A percentile compares a stretch with the other conserved stretches of the same genome.
phyloP scores from a whole-genome alignment of 805 yeast genomes.

The Clavispora asparagi region DNA sequence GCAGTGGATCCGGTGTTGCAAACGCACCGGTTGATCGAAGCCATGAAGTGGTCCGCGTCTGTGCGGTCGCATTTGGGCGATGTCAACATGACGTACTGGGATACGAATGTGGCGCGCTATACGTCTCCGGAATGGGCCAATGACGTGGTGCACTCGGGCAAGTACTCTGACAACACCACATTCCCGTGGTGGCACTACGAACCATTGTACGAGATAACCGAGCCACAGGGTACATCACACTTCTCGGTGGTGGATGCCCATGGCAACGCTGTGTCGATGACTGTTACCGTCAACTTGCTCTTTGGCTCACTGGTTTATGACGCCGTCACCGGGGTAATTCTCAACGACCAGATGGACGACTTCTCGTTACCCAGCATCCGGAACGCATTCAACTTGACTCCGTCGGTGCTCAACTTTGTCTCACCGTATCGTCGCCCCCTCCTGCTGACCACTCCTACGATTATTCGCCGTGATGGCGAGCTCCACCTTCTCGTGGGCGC shows the following conservation, averaged over 20 bases:
- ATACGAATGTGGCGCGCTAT: slow-evolving; percentile 35
- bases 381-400: slow-evolving; percentile 76
- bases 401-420: slow-evolving; percentile 76
- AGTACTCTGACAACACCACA: slow-evolving; percentile 55
- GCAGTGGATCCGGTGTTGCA: slow-evolving; percentile 21
- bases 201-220: slow-evolving; percentile 71
- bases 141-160: slow-evolving; percentile 32
- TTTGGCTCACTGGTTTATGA: slow-evolving; percentile 87
- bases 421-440: slow-evolving; percentile 77
- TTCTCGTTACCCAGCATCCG: slow-evolving; percentile 66
- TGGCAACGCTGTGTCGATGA: slow-evolving; percentile 78
- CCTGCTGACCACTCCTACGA: slow-evolving; percentile 76
- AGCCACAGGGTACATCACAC: slow-evolving; percentile 91
- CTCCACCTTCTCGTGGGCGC: slow-evolving; percentile 69
- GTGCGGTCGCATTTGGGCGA: slow-evolving; percentile 87
- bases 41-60: slow-evolving; percentile 92
- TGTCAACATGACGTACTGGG: slow-evolving; percentile 24
- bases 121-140: slow-evolving; percentile 54
- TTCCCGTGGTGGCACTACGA: slow-evolving; percentile 66
- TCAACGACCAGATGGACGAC: slow-evolving; percentile 94
- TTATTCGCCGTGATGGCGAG: slow-evolving; percentile 26
- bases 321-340: slow-evolving; percentile 70
- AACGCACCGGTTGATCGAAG: slow-evolving; percentile 69
- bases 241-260: slow-evolving; percentile 70
- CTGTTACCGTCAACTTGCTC: slow-evolving; percentile 79